Base-by-base conservation (phyloP, 1,139 yeast species). In the Yamadazyma atmosphaerica region DNA sequence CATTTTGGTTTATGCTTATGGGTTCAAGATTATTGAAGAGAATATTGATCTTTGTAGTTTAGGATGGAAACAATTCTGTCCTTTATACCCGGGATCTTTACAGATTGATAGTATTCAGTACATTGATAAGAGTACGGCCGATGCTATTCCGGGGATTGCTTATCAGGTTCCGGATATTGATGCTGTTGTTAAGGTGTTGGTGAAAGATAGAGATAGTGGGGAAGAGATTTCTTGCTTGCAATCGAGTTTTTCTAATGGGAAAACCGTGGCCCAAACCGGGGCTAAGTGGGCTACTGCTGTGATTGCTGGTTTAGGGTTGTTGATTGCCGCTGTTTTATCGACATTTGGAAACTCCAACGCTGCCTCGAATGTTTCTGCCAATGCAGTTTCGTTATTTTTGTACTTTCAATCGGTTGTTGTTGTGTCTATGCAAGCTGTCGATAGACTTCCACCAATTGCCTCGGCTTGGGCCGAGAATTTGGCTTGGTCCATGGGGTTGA, bases 401-500 rank as follows among this genome's bases (percentile, higher is more conserved):
- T 85, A 85, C 56, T 85, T 85, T 69, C 94, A 85, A 61, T 74
- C 85, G 42, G 89, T 84, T 12, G 89, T 83, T 30, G 77, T 84
- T 29, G 80, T 84, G 15, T 66, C 81, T 10, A 83, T 85, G 90
- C 77, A 80, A 54, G 78, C 79, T 47, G 92, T 83, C 37, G 86
- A 81, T 50, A 65, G 79, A 47, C 77, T 83, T 4, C 92, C 94
- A 8, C 92, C 92, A 11, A 83, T 85, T 52, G 92, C 88, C 2
- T 74, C 83, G 24, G 77, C 90, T 4, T 85, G 94, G 94, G 71
- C 87, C 4, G 89, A 83, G 56, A 85, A 85, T 54, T 71, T 85
- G 57, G 86, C 86, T 19, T 85, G 94, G 94, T 83, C 90, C 2
- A 84, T 85, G 90, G 94, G 94, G 1, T 67, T 85, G 44, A 84